Conservation (phyloP, 2,329 filamentous ascomycete species). For the Monosporascus sp. region DNA sequence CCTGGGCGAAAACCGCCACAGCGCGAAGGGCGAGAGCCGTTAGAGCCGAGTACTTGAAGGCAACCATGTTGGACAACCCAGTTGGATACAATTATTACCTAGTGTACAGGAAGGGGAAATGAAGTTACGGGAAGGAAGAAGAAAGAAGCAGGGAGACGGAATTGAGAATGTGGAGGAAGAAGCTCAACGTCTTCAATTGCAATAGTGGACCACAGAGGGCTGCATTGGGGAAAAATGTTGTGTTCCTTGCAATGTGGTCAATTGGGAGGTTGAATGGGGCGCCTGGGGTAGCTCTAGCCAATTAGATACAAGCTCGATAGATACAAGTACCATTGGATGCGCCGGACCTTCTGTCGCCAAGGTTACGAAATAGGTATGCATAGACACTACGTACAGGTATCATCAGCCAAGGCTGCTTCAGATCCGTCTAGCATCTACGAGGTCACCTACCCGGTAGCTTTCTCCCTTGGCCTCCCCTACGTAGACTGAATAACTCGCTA, state of each 20-base stretch:
- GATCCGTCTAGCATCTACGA: too few relatives aligned
- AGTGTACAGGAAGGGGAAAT: not conserved
- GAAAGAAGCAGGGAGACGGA: conserved; percentile 2
- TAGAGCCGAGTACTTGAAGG: conserved; percentile 28
- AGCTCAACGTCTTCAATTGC: conserved; percentile 10
- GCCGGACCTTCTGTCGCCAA: too few relatives aligned
- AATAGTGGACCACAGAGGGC: not conserved
- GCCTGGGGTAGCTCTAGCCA: not conserved
- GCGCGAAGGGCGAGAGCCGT: conserved; percentile 26
- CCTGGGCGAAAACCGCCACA: conserved; percentile 26
- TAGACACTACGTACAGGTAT: too few relatives aligned
- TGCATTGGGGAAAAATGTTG: conserved; percentile 6
- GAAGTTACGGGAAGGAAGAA: not conserved
- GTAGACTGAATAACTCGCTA: too few relatives aligned
- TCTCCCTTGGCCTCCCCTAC: too few relatives aligned
- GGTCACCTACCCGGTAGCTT: too few relatives aligned
- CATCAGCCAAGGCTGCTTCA: too few relatives aligned
- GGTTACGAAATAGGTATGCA: too few relatives aligned
- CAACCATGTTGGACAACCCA: conserved; percentile 22
- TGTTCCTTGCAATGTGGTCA: not conserved
- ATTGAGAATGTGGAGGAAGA: conserved; percentile 2
- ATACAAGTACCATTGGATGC: too few relatives aligned
- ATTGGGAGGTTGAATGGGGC: not conserved
- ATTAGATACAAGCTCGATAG: not conserved
- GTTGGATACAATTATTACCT: not conserved